Percentiles rank a stretch among this genome's conserved stretches.
Evolutionary conservation across 2,329 filamentous ascomycete genomes (phyloP).

Genomic region (Cercospora brassicicola): DNA sequence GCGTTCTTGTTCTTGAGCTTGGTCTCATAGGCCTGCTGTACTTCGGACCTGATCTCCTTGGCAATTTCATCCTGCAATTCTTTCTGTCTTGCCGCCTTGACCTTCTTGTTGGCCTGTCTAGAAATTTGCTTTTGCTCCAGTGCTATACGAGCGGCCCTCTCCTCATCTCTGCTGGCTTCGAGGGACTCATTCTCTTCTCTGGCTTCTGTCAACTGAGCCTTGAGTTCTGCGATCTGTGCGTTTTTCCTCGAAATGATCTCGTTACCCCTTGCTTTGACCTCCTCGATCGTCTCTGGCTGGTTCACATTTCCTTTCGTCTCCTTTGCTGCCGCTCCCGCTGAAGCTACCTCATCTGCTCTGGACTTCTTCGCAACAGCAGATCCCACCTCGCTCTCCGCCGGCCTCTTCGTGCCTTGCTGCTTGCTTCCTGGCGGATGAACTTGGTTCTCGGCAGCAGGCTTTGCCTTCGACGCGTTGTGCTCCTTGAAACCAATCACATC

Average conservation of each 20-base stretch:
- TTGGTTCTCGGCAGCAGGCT: not conserved
- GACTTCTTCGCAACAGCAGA: constrained; percentile 4
- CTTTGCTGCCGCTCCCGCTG: not conserved
- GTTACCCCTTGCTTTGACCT: constrained; percentile 5
- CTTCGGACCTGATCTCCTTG: constrained; percentile 5
- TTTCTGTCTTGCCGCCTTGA: constrained; percentile 1
- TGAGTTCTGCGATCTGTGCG: constrained; percentile 2
- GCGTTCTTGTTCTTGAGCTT: constrained; percentile 4
- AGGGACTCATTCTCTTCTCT: not conserved
- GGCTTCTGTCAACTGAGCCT: not conserved
- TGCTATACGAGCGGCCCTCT: not conserved
- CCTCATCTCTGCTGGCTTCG: constrained; percentile 1
- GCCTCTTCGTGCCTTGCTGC: constrained; percentile 4
- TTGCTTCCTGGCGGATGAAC: too few relatives aligned
- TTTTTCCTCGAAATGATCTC: not conserved
- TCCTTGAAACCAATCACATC: not conserved
- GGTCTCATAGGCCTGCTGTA: constrained; percentile 8
- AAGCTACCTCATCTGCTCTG: not conserved
- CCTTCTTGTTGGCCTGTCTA: constrained; percentile 5
- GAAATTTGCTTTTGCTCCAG: not conserved
- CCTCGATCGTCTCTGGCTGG: not conserved
- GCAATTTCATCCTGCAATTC: not conserved
- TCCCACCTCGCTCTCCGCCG: not conserved
- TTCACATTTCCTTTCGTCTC: not conserved
- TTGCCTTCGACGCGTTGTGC: not conserved